These are phyloP conservation scores for Odontarrhena argentea DNA, from an alignment of 345 rosid species.

Conservation along the genomic window DNA sequence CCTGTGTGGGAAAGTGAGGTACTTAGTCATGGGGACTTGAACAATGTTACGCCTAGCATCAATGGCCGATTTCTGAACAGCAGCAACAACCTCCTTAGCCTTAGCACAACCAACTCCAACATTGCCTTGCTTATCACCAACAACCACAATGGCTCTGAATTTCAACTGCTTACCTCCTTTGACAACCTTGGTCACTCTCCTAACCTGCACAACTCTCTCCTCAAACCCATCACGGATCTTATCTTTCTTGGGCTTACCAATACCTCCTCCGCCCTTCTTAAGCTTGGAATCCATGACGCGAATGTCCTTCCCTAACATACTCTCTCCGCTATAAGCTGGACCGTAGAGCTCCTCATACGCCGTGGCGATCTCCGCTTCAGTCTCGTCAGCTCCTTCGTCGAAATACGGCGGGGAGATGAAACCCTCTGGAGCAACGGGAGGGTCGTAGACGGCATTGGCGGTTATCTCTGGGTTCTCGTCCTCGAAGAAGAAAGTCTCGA, in stretches of 20 bases:
- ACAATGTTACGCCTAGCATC: conserved; percentile 79
- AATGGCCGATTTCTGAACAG: conserved; percentile 76
- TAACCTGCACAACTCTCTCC: conserved; percentile 82
- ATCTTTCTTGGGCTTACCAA: conserved; percentile 55
- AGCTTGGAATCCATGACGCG: conserved; percentile 67
- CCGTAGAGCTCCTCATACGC: conserved; percentile 85
- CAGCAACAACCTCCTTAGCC: conserved; percentile 77
- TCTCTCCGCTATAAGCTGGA: conserved; percentile 72
- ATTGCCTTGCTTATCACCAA: conserved; percentile 77
- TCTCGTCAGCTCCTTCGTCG: conserved; percentile 73
- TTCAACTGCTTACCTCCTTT: conserved; percentile 89
- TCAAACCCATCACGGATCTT: conserved; percentile 76
- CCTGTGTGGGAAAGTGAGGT: conserved; percentile 89
- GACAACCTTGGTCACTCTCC: conserved; percentile 88
- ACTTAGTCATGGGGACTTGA: conserved; percentile 85
- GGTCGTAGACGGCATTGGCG: conserved; percentile 56
- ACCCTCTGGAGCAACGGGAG: conserved; percentile 66
- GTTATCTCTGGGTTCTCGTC: conserved; percentile 43
- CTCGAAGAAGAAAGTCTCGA: conserved; percentile 59
- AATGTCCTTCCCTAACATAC: conserved; percentile 59
- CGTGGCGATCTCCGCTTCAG: conserved; percentile 58
- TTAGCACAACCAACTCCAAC: conserved; percentile 92
- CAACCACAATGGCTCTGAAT: conserved; percentile 79
- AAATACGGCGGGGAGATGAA: conserved; percentile 57
- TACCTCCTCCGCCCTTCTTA: conserved; percentile 49